Conservation (phyloP, 192 early-diverging fungal species). For the Rhizophagus sp. region DNA sequence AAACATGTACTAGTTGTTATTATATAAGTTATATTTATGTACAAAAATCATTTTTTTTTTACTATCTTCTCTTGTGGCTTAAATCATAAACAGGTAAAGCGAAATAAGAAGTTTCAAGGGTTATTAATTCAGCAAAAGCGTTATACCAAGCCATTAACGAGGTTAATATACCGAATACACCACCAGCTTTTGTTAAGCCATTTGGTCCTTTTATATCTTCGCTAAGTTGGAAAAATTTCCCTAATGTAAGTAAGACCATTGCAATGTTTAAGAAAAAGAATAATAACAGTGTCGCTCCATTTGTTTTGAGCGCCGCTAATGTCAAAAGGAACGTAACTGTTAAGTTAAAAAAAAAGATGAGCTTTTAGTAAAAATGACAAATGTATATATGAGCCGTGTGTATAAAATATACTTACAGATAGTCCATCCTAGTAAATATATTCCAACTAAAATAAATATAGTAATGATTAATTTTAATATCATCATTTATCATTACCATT, state of each 20-base stretch:
- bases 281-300: slow-evolving; percentile 66
- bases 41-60: not conserved
- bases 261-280: slow-evolving; percentile 69
- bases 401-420: not conserved
- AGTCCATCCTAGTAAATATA: slow-evolving; percentile 57
- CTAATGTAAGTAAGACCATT: slow-evolving; percentile 66
- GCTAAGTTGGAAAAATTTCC: slow-evolving; percentile 51
- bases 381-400: too few relatives aligned
- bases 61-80: not conserved
- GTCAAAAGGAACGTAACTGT: slow-evolving; percentile 64
- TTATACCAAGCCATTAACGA: slow-evolving; percentile 78
- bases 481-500: too few relatives aligned
- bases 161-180: slow-evolving; percentile 72
- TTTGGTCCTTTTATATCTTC: slow-evolving; percentile 32
- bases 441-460: slow-evolving; percentile 48
- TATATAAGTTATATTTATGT: too few relatives aligned
- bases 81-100: slow-evolving; percentile 42
- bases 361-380: too few relatives aligned
- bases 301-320: slow-evolving; percentile 64
- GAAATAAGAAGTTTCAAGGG: slow-evolving; percentile 52
- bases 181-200: slow-evolving; percentile 46
- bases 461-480: too few relatives aligned
- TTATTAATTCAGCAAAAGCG: slow-evolving; percentile 64
- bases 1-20: too few relatives aligned
- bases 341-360: too few relatives aligned